Conservation (phyloP, 352 stramenopile species). For the Phytophthora brassicae region DNA sequence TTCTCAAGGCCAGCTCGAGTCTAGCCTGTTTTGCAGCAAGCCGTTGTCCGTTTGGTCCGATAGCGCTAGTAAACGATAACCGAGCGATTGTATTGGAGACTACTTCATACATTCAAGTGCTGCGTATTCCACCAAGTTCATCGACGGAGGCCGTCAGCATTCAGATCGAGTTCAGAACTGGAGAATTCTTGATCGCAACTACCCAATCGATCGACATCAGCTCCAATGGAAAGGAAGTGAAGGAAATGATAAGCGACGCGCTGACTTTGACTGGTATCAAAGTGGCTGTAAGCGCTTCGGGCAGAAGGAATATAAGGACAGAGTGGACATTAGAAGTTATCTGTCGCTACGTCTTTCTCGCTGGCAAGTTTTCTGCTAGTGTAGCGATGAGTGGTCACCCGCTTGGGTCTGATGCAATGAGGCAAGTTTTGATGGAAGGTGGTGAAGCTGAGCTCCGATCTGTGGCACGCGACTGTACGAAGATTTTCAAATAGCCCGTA, state of each 20-base stretch:
- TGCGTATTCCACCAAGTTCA: slow-evolving; percentile 7
- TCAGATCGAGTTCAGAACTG: neutral
- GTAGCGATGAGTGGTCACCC: neutral
- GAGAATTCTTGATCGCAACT: neutral
- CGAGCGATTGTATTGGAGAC: slow-evolving; percentile 19
- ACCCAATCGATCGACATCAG: neutral
- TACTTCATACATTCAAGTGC: slow-evolving; percentile 17
- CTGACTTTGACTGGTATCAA: neutral
- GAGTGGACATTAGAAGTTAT: slow-evolving; percentile 23
- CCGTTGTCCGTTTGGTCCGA: slow-evolving; percentile 19
- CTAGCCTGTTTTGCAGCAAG: slow-evolving; percentile 19
- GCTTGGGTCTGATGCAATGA: neutral
- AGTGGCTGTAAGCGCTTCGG: slow-evolving; percentile 6
- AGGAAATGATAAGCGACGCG: neutral
- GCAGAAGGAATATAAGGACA: neutral
- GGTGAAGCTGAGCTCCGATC: slow-evolving; percentile 6
- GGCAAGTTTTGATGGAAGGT: slow-evolving; percentile 21
- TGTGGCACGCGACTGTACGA: slow-evolving; percentile 6
- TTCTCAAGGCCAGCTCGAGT: neutral
- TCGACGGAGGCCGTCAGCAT: slow-evolving; percentile 1
- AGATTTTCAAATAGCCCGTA: neutral
- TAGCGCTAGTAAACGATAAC: slow-evolving; percentile 2
- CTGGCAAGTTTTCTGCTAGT: slow-evolving; percentile 1
- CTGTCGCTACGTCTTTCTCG: slow-evolving; percentile 17
- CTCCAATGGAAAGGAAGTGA: neutral